Conservation (phyloP, 2,329 filamentous ascomycete genomes). For the Penicillium capsulatum region DNA sequence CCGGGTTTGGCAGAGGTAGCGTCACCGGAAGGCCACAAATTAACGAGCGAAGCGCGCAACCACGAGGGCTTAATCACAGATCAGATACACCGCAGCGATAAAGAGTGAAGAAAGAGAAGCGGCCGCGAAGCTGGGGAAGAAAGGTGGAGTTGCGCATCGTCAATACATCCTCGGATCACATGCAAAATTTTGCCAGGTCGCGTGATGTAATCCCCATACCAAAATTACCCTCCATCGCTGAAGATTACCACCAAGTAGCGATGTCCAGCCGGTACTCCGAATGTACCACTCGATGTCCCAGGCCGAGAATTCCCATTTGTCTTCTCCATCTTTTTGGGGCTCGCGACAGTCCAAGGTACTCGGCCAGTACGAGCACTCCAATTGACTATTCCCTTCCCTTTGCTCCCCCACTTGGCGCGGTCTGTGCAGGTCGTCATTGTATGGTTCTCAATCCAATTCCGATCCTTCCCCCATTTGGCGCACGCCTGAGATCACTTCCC, state of each 20-base stretch:
- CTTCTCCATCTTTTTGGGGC: too few species aligned
- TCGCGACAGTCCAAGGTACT: neutral
- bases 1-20: neutral
- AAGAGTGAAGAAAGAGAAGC: constrained; percentile 6
- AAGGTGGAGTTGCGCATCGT: constrained; percentile 14
- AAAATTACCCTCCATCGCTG: constrained; percentile 16
- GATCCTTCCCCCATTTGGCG: constrained; percentile 10
- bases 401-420: neutral
- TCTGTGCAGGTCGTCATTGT: constrained; percentile 4
- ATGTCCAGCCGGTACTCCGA: neutral
- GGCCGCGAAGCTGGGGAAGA: constrained; percentile 20
- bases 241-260: too few species aligned
- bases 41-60: neutral
- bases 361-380: neutral
- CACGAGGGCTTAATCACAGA: neutral
- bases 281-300: too few species aligned
- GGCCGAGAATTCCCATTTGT: too few species aligned
- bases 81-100: neutral
- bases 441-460: neutral
- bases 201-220: constrained; percentile 35
- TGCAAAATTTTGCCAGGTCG: constrained; percentile 34
- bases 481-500: neutral
- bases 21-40: neutral
- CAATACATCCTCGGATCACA: constrained; percentile 30
- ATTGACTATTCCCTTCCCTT: too few species aligned